phyloP scores from a whole-genome alignment of 805 yeast genomes.

The Pichia nanzhaoensis region DNA sequence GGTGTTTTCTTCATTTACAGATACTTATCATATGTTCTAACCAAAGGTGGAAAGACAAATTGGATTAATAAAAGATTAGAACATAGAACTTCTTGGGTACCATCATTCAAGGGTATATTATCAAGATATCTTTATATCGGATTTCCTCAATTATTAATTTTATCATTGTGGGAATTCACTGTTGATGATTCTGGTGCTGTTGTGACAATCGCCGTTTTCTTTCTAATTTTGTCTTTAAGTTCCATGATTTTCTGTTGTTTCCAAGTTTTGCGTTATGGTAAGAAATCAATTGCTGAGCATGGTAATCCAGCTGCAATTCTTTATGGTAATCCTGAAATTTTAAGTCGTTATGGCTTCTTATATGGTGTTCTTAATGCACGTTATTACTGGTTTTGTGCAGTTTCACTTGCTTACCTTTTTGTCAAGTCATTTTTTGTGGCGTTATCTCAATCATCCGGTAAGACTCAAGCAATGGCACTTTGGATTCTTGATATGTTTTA shows the following conservation, averaged over 20 bases:
- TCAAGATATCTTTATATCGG: conserved; percentile 79
- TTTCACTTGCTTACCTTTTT: conserved; percentile 52
- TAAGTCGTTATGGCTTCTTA: conserved; percentile 79
- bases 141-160: conserved; percentile 69
- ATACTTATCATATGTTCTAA: conserved; percentile 32
- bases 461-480: conserved; percentile 69
- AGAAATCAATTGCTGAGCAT: conserved; percentile 47
- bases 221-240: conserved; percentile 54
- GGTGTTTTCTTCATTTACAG: conserved; percentile 52
- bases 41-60: conserved; percentile 26
- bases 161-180: conserved; percentile 85
- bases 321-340: conserved; percentile 67
- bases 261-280: conserved; percentile 60
- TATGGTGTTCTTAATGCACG: conserved; percentile 83
- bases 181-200: conserved; percentile 82
- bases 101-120: conserved; percentile 69
- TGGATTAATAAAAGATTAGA: conserved; percentile 15
- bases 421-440: conserved; percentile 69
- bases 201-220: conserved; percentile 69
- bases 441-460: conserved; percentile 74
- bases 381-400: conserved; percentile 77
- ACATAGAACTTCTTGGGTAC: conserved; percentile 49
- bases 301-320: conserved; percentile 83
- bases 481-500: conserved; percentile 72
- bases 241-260: conserved; percentile 60